These are phyloP conservation scores for Dunaliella sp. DNA, from an alignment of 139 green algal species.

Conservation along the genomic window DNA sequence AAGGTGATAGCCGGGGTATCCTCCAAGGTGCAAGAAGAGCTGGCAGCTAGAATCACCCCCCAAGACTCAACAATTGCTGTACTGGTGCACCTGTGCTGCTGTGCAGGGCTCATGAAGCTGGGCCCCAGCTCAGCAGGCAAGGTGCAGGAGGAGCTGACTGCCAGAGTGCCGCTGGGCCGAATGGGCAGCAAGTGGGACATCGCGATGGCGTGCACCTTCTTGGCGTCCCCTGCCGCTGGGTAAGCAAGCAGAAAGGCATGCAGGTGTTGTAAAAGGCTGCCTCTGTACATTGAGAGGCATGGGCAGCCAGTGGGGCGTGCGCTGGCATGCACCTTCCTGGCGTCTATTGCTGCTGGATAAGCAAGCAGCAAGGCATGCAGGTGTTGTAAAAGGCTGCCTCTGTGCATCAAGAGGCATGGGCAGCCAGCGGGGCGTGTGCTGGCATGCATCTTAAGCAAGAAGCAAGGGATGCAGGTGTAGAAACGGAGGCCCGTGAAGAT, in stretches of 20 bases:
- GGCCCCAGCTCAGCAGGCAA: constrained; percentile 48
- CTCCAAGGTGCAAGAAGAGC: too few relatives aligned
- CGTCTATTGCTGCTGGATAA: constrained; percentile 52
- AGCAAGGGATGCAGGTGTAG: too few relatives aligned
- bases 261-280: background rate
- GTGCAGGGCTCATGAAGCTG: constrained; percentile 87
- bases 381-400: too few relatives aligned
- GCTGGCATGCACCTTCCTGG: constrained; percentile 37
- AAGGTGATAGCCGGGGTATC: too few relatives aligned
- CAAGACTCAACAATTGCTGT: too few relatives aligned
- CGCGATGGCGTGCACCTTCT: constrained; percentile 78
- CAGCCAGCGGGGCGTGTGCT: background rate
- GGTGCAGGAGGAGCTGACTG: constrained; percentile 32
- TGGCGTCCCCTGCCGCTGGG: constrained; percentile 58
- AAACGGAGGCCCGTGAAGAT: too few relatives aligned
- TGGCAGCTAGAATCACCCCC: too few relatives aligned
- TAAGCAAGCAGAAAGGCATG: too few relatives aligned
- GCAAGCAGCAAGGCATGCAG: too few relatives aligned
- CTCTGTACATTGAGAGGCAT: background rate
- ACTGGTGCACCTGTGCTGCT: too few relatives aligned
- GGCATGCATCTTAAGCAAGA: background rate
- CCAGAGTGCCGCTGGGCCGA: constrained; percentile 66
- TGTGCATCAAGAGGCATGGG: too few relatives aligned
- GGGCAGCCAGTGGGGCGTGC: background rate
- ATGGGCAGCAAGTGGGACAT: constrained; percentile 89